Conservation (phyloP, 2,329 filamentous ascomycete species). For the Paracorniculantispora psalliotae region DNA sequence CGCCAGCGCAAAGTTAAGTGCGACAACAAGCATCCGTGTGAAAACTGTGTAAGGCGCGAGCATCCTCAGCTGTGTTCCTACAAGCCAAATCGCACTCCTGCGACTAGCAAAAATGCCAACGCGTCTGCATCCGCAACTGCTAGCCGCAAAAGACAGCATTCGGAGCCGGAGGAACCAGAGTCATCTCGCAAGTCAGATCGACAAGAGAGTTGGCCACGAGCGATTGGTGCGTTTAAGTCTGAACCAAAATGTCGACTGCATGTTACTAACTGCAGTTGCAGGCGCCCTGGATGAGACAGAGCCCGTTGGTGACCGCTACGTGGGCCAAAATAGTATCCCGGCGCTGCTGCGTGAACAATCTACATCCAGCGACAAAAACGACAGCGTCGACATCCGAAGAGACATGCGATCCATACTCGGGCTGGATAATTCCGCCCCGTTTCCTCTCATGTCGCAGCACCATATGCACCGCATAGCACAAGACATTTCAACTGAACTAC, state of each 20-base stretch:
- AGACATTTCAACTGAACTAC: conserved; percentile 57
- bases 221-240: conserved; percentile 30
- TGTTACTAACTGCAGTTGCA: not conserved
- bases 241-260: not conserved
- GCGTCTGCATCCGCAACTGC: conserved; percentile 22
- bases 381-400: conserved; percentile 53
- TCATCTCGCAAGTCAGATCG: conserved; percentile 31
- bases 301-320: conserved; percentile 52
- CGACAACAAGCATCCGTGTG: conserved; percentile 63
- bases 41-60: conserved; percentile 63
- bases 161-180: conserved; percentile 27
- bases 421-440: conserved; percentile 60
- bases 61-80: conserved; percentile 62
- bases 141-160: conserved; percentile 30
- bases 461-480: conserved; percentile 56
- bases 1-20: conserved; percentile 65
- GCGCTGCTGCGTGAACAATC: conserved; percentile 60
- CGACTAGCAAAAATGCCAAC: conserved; percentile 30
- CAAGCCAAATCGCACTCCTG: conserved; percentile 52
- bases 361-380: conserved; percentile 45
- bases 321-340: conserved; percentile 64
- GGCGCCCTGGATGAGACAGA: conserved; percentile 50
- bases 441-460: conserved; percentile 60
- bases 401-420: conserved; percentile 64
- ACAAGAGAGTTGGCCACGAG: conserved; percentile 38